These are phyloP conservation scores for Thozetella sp. DNA, from an alignment of 495 filamentous ascomycete genomes.

Conservation along the genomic window DNA sequence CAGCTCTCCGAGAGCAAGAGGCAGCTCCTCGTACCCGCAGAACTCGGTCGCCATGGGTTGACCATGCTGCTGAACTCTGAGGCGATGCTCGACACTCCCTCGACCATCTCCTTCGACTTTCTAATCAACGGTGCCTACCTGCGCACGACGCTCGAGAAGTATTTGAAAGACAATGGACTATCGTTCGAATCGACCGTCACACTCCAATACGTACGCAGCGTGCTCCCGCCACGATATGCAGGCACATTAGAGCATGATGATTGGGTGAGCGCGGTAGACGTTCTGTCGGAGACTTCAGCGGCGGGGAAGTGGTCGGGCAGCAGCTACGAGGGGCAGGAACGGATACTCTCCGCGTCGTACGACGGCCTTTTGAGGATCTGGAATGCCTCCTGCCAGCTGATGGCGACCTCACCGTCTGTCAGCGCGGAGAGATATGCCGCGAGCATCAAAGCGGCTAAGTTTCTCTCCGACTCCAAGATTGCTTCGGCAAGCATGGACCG, in stretches of 20 bases:
- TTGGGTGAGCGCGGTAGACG: conserved; percentile 93
- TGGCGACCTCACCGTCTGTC: conserved; percentile 67
- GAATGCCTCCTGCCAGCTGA: conserved; percentile 78
- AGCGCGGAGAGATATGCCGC: conserved; percentile 71
- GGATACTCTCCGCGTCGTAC: conserved; percentile 86
- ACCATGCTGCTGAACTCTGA: conserved; percentile 90
- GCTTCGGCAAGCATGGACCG: conserved; percentile 82
- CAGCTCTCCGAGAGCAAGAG: conserved; percentile 56
- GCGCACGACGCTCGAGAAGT: conserved; percentile 84
- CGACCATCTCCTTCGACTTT: conserved; percentile 93
- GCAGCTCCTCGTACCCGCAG: conserved; percentile 61
- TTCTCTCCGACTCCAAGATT: conserved; percentile 73
- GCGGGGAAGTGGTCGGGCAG: conserved; percentile 58
- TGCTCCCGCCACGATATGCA: conserved; percentile 84
- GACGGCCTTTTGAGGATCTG: conserved; percentile 87
- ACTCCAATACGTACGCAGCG: conserved; percentile 89
- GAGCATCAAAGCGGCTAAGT: conserved; percentile 78
- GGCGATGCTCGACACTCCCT: conserved; percentile 71
- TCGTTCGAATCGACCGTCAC: conserved; percentile 83
- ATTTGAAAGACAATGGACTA: conserved; percentile 81
- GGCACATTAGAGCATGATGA: conserved; percentile 94
- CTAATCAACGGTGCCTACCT: conserved; percentile 90
- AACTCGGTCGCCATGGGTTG: conserved; percentile 84
- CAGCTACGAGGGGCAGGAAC: conserved; percentile 44
- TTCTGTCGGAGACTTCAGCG: conserved; percentile 67